Base-by-base conservation (phyloP, 2,329 filamentous ascomycete species). In the Arthrobotrys iridis region DNA sequence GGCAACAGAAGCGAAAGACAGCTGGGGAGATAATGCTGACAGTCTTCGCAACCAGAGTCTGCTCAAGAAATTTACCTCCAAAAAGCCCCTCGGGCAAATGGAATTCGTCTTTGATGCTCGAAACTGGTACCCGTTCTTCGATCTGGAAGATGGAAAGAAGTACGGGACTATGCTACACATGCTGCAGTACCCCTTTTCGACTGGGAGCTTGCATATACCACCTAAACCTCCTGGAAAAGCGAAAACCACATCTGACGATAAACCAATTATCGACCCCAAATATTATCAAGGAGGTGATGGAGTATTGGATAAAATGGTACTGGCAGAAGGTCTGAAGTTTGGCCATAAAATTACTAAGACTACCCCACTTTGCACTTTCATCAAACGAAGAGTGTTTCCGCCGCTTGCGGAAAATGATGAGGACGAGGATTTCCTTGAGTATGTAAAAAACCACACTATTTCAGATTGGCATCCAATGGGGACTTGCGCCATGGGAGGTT, bases 131-230 rank as follows among this genome's bases (percentile, higher is more conserved):
- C 80, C 84, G 55, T 80, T 77, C 80, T 84, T 79, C 55, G 78
- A 33, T 63, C 80, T 62, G 50, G 80, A 76, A 67, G 79, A 46
- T 0, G 81, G 79, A 1, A 86, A 84, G 72, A 83, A 82, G 64
- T 86, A 86, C 66, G 84, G 81, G 6, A 85, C 84, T 1, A 83
- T 86, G 81, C 77, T 86, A 0, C 83, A 84, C 67, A 84, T 86
- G 70, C 79, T 87, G 0, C 85, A 86, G 72, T 86, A 87, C 78
- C 85, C 86, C 0, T 85, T 85, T 28, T 84, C 84, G 0, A 80
- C 82, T 2, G 86, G 86, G 0, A 83, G 81, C 1, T 81, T 87
- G 7, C 86, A 87, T 71, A 83, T 87, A 57, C 79, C 68, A 1
- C 77, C 80, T 1, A 60, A 43, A 28, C 24, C 35, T 8, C 15